These are phyloP conservation scores for Pythium chondricola DNA, from an alignment of 352 stramenopile genomes.

Conservation along the genomic window DNA sequence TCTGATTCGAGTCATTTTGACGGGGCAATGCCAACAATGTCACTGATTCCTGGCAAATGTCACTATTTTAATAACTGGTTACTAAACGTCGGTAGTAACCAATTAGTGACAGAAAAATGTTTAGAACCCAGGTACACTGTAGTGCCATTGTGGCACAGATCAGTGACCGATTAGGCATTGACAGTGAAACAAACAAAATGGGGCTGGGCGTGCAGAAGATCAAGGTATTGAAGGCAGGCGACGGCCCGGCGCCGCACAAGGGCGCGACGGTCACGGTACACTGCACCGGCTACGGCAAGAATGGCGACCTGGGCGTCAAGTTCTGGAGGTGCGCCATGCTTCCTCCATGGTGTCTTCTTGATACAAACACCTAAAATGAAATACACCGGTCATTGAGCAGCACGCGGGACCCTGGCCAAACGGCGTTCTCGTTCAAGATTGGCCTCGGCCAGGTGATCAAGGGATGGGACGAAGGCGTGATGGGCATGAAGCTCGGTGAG, in stretches of 20 bases:
- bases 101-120: background rate
- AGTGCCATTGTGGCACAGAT: too few species aligned
- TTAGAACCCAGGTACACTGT: background rate
- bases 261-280: conserved; percentile 73
- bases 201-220: conserved; percentile 66
- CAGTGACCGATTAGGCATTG: too few species aligned
- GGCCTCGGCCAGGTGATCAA: conserved; percentile 93
- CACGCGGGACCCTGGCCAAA: conserved; percentile 93
- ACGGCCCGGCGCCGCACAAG: conserved; percentile 45
- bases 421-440: conserved; percentile 91
- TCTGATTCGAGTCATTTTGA: too few species aligned
- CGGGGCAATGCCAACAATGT: too few species aligned
- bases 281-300: conserved; percentile 79
- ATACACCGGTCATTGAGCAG: conserved; percentile 14
- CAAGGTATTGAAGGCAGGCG: conserved; percentile 42
- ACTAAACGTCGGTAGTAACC: background rate
- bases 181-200: background rate
- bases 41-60: too few species aligned
- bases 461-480: conserved; percentile 93
- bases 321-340: conserved; percentile 84
- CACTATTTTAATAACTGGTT: too few species aligned
- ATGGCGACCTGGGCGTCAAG: conserved; percentile 66
- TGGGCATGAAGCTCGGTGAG: conserved; percentile 86
- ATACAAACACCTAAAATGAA: background rate
- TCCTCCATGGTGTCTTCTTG: background rate